phyloP scores from a whole-genome alignment of 2,329 filamentous ascomycete species.

The Arthrobotrys musiformis region DNA sequence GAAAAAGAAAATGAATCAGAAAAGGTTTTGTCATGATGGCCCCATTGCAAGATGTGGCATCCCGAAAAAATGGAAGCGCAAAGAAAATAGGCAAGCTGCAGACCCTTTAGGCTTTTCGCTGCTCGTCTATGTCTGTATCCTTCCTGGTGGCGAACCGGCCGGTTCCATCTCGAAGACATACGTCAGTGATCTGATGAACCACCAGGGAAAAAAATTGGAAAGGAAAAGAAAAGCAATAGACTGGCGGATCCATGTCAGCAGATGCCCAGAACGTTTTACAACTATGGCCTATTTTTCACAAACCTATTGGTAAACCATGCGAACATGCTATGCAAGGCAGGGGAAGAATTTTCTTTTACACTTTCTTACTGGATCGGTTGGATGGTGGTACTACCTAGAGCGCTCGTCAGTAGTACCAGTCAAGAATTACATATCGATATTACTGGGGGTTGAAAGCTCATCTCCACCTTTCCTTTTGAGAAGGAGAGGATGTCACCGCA shows the following conservation, averaged over 20 bases:
- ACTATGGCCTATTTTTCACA: constrained; percentile 32
- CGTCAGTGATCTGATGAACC: constrained; percentile 45
- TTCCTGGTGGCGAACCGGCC: constrained; percentile 27
- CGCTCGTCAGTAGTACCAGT: constrained; percentile 24
- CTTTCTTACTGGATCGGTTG: constrained; percentile 44
- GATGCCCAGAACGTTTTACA: not conserved
- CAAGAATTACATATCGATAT: constrained; percentile 24
- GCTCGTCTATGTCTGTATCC: constrained; percentile 44
- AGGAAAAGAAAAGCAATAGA: too few relatives aligned
- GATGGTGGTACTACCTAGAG: constrained; percentile 24
- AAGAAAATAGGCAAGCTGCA: constrained; percentile 34
- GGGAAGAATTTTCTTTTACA: constrained; percentile 40
- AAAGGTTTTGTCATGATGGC: not conserved
- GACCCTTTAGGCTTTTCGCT: constrained; percentile 31
- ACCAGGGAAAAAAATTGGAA: not conserved
- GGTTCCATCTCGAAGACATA: constrained; percentile 27
- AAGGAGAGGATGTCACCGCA: constrained; percentile 50
- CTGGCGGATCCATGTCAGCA: constrained; percentile 2
- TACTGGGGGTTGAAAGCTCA: constrained; percentile 17
- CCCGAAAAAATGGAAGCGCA: constrained; percentile 24
- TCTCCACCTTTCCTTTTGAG: constrained; percentile 52
- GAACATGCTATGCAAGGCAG: constrained; percentile 40
- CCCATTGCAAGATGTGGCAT: constrained; percentile 13
- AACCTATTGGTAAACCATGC: constrained; percentile 37
- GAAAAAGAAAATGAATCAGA: not conserved